Percentiles rank a stretch among this genome's conserved stretches.
These are phyloP conservation scores for Breynia disticha DNA, from an alignment of 441 rosid species.

Conservation along the genomic window DNA sequence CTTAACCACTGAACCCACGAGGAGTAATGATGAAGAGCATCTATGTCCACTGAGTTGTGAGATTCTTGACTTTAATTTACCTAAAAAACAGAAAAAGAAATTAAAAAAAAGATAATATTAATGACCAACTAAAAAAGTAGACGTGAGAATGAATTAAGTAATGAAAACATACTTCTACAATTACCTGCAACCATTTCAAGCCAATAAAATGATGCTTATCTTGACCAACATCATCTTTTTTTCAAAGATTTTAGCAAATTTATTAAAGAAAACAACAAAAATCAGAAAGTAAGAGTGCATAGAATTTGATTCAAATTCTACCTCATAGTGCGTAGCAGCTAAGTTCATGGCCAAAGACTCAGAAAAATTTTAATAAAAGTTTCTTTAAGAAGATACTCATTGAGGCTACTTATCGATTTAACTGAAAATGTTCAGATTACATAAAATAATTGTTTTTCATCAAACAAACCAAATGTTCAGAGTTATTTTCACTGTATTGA, in stretches of 20 bases:
- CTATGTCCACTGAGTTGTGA: conserved; percentile 27
- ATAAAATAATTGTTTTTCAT: too few species aligned
- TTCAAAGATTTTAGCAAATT: background rate
- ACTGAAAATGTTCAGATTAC: too few species aligned
- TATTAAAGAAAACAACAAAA: background rate
- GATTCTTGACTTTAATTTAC: conserved; percentile 30
- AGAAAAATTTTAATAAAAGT: too few species aligned
- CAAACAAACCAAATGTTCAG: too few species aligned
- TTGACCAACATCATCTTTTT: background rate
- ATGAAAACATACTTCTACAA: conserved; percentile 4
- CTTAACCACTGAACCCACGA: too few species aligned
- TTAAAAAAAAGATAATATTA: conserved; percentile 4
- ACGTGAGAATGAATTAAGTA: conserved; percentile 10
- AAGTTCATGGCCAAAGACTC: conserved; percentile 8
- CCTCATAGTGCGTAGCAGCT: conserved; percentile 18
- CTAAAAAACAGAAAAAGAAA: conserved; percentile 4
- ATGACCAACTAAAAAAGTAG: conserved; percentile 12
- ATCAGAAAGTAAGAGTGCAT: background rate
- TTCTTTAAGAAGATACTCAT: too few species aligned
- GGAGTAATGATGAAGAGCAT: conserved; percentile 34
- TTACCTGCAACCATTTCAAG: conserved; percentile 10
- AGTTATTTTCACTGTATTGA: too few species aligned
- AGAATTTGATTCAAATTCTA: conserved; percentile 9
- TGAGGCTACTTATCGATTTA: too few species aligned
- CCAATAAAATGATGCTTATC: conserved; percentile 19